Evolutionary conservation across 306 rosid genomes (phyloP).

Genomic region (Mucuna pruriens): DNA sequence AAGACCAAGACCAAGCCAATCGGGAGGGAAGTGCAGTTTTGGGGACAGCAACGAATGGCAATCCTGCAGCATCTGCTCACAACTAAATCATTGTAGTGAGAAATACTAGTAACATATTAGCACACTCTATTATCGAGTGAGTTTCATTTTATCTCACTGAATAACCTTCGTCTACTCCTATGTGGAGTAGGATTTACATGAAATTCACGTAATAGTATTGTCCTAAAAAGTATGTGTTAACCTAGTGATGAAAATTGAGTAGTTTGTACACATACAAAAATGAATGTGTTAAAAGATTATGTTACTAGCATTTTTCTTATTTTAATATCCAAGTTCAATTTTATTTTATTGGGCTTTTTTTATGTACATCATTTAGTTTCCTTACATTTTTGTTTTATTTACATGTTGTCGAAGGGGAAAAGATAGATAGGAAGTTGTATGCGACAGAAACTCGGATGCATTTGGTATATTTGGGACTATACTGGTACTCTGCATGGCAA

Average conservation of each 20-base stretch:
- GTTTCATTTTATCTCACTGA: background rate
- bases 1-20: constrained; percentile 45
- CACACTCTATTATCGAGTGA: background rate
- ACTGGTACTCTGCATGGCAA: no score
- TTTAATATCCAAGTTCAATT: constrained; percentile 19
- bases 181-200: background rate
- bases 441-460: background rate
- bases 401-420: background rate
- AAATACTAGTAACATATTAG: background rate
- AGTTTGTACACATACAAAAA: no score
- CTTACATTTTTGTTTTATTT: background rate
- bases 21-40: constrained; percentile 48
- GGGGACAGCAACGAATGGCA: constrained; percentile 53
- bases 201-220: background rate
- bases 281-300: no score
- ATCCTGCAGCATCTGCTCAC: constrained; percentile 65
- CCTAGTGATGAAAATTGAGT: no score
- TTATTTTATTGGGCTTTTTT: constrained; percentile 10
- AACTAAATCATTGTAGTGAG: constrained; percentile 45
- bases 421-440: background rate
- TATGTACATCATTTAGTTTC: background rate
- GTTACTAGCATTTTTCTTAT: background rate
- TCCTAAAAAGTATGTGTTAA: background rate
- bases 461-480: background rate
- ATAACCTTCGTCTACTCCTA: background rate